phyloP scores from a whole-genome alignment of 108 stramenopile species.

The Thalassiosira profunda region DNA sequence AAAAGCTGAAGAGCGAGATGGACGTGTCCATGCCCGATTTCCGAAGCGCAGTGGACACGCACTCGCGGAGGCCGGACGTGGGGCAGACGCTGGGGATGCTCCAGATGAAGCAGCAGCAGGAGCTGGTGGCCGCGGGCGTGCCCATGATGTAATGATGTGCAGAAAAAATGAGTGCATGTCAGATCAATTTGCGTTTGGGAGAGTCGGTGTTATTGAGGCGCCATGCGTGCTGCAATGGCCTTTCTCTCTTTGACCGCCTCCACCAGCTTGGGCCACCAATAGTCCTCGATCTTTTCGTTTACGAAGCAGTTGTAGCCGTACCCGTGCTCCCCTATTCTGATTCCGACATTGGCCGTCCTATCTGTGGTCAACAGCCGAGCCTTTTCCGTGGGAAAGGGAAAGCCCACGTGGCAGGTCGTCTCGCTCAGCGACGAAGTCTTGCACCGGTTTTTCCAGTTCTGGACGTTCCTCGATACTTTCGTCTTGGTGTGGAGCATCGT shows the following conservation, averaged over 20 bases:
- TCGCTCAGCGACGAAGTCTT: conserved; percentile 17
- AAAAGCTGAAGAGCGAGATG: conserved; percentile 53
- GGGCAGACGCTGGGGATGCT: conserved; percentile 84
- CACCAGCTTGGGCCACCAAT: conserved; percentile 67
- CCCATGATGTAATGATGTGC: conserved; percentile 38
- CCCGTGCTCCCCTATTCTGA: conserved; percentile 43
- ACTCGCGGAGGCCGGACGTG: conserved; percentile 74
- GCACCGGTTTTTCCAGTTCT: conserved; percentile 55
- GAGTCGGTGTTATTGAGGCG: background rate
- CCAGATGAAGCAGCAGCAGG: conserved; percentile 93
- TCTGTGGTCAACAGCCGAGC: conserved; percentile 5
- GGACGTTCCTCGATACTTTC: conserved; percentile 74
- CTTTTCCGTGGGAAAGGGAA: conserved; percentile 63
- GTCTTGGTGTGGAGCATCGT: conserved; percentile 91
- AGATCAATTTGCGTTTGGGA: too few species aligned
- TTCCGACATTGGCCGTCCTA: conserved; percentile 19
- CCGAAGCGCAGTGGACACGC: conserved; percentile 75
- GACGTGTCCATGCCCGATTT: conserved; percentile 74
- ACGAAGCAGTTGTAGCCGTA: conserved; percentile 85
- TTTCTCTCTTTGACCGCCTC: conserved; percentile 26
- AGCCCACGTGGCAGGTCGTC: conserved; percentile 57
- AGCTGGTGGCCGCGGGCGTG: conserved; percentile 72
- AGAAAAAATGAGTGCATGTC: background rate
- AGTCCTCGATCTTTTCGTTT: conserved; percentile 75
- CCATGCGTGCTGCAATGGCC: background rate